Conservation (phyloP, 2,329 filamentous ascomycete species). For the Xylaria sp. region DNA sequence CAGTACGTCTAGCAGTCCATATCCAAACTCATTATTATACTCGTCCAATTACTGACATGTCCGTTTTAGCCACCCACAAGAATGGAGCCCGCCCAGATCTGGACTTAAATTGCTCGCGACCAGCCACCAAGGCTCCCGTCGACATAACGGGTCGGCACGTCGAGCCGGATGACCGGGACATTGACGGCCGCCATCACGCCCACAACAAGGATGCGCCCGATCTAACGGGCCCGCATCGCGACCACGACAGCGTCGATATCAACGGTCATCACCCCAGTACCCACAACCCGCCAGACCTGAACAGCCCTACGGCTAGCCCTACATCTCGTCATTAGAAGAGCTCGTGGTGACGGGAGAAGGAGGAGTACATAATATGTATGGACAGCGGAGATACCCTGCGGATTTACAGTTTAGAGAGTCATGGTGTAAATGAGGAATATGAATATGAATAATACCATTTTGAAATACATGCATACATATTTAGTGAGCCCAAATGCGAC, state of each 20-base stretch:
- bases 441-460: constrained; percentile 31
- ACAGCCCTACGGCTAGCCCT: constrained; percentile 24
- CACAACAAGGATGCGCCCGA: constrained; percentile 32
- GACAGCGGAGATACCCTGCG: constrained; percentile 26
- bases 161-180: constrained; percentile 34
- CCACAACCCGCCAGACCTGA: constrained; percentile 32
- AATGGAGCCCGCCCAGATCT: constrained; percentile 25
- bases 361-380: constrained; percentile 1
- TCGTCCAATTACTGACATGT: neutral
- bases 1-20: constrained; percentile 10
- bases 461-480: neutral
- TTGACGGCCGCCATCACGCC: constrained; percentile 33
- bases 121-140: constrained; percentile 23
- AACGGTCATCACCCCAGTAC: constrained; percentile 32
- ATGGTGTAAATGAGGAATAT: constrained; percentile 19
- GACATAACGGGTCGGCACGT: constrained; percentile 36
- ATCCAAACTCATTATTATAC: neutral
- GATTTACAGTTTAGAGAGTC: constrained; percentile 8
- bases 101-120: constrained; percentile 34
- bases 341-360: neutral
- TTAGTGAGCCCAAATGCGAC: neutral
- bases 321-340: constrained; percentile 16
- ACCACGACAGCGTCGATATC: constrained; percentile 34
- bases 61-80: constrained; percentile 7
- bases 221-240: constrained; percentile 33